A percentile compares a stretch with the other conserved stretches of the same genome.
These are phyloP conservation scores for Pistacia atlantica DNA, from an alignment of 345 rosid genomes.

Conservation along the genomic window DNA sequence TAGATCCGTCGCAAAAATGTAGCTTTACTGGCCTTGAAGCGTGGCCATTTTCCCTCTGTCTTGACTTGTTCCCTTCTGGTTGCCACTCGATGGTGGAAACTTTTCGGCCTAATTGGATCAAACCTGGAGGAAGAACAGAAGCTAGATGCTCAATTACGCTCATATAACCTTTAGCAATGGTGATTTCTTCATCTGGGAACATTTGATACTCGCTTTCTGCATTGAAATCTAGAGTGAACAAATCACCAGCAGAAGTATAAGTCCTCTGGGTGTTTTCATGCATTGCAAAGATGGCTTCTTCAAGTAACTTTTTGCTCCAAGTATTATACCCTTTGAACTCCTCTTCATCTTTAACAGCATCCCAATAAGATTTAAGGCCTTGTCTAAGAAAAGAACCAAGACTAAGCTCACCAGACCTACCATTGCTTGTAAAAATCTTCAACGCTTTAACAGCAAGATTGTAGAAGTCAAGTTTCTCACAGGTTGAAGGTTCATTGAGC, in stretches of 20 bases:
- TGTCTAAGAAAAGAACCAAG: slow-evolving; percentile 63
- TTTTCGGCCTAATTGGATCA: slow-evolving; percentile 63
- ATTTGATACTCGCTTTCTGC: slow-evolving; percentile 91
- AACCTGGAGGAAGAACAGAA: slow-evolving; percentile 69
- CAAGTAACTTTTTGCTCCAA: slow-evolving; percentile 56
- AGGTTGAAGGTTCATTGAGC: slow-evolving; percentile 14
- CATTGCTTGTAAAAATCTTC: slow-evolving; percentile 38
- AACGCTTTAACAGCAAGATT: slow-evolving; percentile 43
- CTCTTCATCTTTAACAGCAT: slow-evolving; percentile 29
- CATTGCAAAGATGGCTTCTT: slow-evolving; percentile 76
- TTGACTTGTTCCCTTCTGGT: slow-evolving; percentile 29
- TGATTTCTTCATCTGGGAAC: slow-evolving; percentile 96
- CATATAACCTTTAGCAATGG: slow-evolving; percentile 89
- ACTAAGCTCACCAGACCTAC: slow-evolving; percentile 41
- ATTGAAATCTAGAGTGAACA: slow-evolving; percentile 59
- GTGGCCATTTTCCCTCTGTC: slow-evolving; percentile 36
- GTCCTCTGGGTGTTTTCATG: slow-evolving; percentile 83
- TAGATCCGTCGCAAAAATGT: slow-evolving; percentile 83
- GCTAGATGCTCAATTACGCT: slow-evolving; percentile 70
- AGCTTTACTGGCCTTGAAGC: slow-evolving; percentile 60
- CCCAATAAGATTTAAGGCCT: slow-evolving; percentile 67
- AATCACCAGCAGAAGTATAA: slow-evolving; percentile 87
- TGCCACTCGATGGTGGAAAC: slow-evolving; percentile 79
- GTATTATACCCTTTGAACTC: slow-evolving; percentile 40
- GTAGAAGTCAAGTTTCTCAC: slow-evolving; percentile 29